Evolutionary conservation across 352 stramenopile genomes (phyloP).

Genomic region (Globisporangium cystogenes): DNA sequence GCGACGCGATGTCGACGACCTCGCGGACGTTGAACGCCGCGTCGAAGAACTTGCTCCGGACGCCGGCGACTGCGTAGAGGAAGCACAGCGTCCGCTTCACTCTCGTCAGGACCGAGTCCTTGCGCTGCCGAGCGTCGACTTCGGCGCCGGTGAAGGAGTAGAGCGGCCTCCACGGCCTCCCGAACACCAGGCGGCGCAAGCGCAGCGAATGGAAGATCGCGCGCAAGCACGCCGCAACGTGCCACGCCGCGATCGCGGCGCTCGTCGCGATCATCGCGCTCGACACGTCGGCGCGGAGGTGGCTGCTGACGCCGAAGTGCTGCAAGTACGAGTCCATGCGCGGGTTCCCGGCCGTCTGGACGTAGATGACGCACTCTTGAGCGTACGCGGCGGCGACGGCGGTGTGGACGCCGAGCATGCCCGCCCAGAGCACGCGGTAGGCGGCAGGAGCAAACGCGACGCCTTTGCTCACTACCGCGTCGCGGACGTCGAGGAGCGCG

Average conservation of each 20-base stretch:
- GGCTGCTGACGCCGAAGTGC: conserved; percentile 3
- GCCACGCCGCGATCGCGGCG: not conserved
- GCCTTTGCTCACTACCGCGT: conserved; percentile 1
- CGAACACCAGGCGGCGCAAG: not conserved
- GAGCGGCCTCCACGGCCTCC: not conserved
- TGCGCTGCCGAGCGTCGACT: not conserved
- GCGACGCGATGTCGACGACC: conserved; percentile 15
- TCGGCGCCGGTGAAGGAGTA: not conserved
- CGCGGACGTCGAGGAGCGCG: conserved; percentile 1
- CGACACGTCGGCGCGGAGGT: conserved; percentile 3
- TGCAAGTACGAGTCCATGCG: conserved; percentile 7
- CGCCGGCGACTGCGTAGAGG: conserved; percentile 1
- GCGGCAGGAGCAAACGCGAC: not conserved
- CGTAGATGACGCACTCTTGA: conserved; percentile 4
- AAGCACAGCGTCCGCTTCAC: conserved; percentile 1
- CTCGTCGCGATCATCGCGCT: conserved; percentile 3
- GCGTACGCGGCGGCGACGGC: not conserved
- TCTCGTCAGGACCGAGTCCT: not conserved
- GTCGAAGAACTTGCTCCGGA: conserved; percentile 24
- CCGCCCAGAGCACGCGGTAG: not conserved
- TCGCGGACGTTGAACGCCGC: conserved; percentile 17
- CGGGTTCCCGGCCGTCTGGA: conserved; percentile 2
- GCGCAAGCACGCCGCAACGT: not conserved
- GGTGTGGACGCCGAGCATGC: not conserved
- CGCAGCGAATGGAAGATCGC: not conserved